A percentile compares a stretch with the other conserved stretches of the same genome.
These are phyloP conservation scores for Aspergillus pseudoterreus DNA, from an alignment of 2,329 filamentous ascomycete species.

Conservation along the genomic window DNA sequence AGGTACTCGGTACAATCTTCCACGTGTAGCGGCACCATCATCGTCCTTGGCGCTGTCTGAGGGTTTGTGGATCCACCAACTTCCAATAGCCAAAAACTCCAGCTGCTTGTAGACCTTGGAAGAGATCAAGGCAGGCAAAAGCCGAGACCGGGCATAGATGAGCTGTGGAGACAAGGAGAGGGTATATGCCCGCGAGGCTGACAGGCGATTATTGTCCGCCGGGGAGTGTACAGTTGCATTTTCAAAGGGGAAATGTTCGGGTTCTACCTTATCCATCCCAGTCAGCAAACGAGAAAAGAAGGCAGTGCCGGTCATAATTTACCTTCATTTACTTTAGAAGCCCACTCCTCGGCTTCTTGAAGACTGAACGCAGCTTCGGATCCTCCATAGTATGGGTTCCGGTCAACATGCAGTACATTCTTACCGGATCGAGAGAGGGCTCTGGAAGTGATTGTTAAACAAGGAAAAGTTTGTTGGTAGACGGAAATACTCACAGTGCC, in stretches of 20 bases:
- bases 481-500: constrained; percentile 58
- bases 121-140: constrained; percentile 78
- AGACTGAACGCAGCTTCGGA: constrained; percentile 81
- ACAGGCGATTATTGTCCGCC: constrained; percentile 21
- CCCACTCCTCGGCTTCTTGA: constrained; percentile 76
- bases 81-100: constrained; percentile 89
- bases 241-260: constrained; percentile 35
- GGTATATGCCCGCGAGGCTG: constrained; percentile 69
- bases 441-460: constrained; percentile 62
- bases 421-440: constrained; percentile 88
- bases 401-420: constrained; percentile 85
- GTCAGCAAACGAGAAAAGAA: constrained; percentile 18
- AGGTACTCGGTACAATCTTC: constrained; percentile 67
- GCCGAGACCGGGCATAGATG: constrained; percentile 75
- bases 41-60: constrained; percentile 9
- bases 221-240: constrained; percentile 31
- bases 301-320: constrained; percentile 8
- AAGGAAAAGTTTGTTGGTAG: constrained; percentile 9
- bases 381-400: constrained; percentile 83
- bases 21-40: neutral
- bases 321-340: constrained; percentile 44
- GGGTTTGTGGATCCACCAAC: constrained; percentile 71
- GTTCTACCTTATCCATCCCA: constrained; percentile 26
- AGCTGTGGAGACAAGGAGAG: constrained; percentile 81
- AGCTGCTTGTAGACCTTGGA: constrained; percentile 85